Evolutionary conservation across 441 rosid genomes (phyloP).

Genomic region (Pelargonium fulgidum): DNA sequence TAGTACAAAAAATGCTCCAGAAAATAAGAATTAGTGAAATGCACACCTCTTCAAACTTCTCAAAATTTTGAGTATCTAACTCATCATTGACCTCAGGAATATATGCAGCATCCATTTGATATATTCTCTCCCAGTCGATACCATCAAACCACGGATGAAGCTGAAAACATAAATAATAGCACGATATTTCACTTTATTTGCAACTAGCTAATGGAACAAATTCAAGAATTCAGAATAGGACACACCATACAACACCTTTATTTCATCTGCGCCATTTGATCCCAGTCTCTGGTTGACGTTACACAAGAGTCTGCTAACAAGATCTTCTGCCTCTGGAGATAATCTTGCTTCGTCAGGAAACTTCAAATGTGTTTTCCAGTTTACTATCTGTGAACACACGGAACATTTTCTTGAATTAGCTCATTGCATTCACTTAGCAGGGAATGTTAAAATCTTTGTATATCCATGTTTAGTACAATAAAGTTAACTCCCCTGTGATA

Average conservation of each 20-base stretch:
- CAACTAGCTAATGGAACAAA: neutral
- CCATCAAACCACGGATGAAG: conserved; percentile 57
- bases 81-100: conserved; percentile 51
- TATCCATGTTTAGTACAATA: too few species aligned
- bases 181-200: neutral
- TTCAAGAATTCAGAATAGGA: neutral
- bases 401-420: neutral
- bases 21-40: conserved; percentile 3
- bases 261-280: conserved; percentile 48
- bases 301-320: conserved; percentile 50
- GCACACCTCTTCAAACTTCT: conserved; percentile 57
- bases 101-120: conserved; percentile 50
- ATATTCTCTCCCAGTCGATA: conserved; percentile 44
- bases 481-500: neutral
- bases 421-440: neutral
- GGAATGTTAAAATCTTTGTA: too few species aligned
- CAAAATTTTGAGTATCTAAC: conserved; percentile 59
- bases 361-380: conserved; percentile 50
- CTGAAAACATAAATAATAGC: conserved; percentile 19
- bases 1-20: neutral
- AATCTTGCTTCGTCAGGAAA: conserved; percentile 51
- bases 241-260: conserved; percentile 35
- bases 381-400: conserved; percentile 37
- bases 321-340: conserved; percentile 51
- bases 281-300: conserved; percentile 56